These are phyloP conservation scores for Quercus gilva DNA, from an alignment of 306 rosid genomes.

Conservation along the genomic window DNA sequence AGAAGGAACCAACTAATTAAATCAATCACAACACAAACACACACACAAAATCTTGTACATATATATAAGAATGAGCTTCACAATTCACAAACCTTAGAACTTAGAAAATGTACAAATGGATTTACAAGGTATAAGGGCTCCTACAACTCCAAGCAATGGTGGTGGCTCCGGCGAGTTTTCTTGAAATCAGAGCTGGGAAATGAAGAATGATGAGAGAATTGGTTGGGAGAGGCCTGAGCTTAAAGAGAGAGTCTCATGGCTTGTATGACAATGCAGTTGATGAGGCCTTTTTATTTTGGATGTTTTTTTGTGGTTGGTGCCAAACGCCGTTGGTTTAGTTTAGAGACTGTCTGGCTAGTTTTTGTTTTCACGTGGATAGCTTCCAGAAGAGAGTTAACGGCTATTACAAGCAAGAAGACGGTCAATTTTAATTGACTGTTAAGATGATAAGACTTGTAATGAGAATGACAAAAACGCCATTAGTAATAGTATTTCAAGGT, in stretches of 20 bases:
- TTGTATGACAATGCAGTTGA: constrained; percentile 38
- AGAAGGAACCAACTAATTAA: not conserved
- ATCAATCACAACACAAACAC: not conserved
- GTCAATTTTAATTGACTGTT: constrained; percentile 24
- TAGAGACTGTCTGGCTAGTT: not conserved
- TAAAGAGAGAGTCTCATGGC: constrained; percentile 17
- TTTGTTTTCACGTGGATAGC: constrained; percentile 16
- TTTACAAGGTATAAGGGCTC: constrained; percentile 32
- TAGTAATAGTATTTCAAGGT: not conserved
- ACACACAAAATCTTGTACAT: not conserved
- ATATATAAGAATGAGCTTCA: not conserved
- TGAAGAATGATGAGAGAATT: not conserved
- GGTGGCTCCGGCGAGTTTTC: not conserved
- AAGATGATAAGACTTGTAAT: not conserved
- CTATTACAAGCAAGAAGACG: constrained; percentile 34
- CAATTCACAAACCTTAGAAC: constrained; percentile 18
- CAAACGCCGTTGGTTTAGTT: constrained; percentile 40
- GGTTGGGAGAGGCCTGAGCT: constrained; percentile 9
- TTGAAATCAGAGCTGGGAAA: not conserved
- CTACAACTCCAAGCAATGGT: constrained; percentile 26
- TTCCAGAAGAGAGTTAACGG: constrained; percentile 47
- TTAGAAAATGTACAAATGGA: constrained; percentile 12
- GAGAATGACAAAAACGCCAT: constrained; percentile 15
- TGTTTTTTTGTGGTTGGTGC: constrained; percentile 47
- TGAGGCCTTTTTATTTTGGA: constrained; percentile 43